Evolutionary conservation across 2,329 filamentous ascomycete species (phyloP), one percentile per base, ranked within the genome.

Genomic region (Neonectria neomacrospora): DNA sequence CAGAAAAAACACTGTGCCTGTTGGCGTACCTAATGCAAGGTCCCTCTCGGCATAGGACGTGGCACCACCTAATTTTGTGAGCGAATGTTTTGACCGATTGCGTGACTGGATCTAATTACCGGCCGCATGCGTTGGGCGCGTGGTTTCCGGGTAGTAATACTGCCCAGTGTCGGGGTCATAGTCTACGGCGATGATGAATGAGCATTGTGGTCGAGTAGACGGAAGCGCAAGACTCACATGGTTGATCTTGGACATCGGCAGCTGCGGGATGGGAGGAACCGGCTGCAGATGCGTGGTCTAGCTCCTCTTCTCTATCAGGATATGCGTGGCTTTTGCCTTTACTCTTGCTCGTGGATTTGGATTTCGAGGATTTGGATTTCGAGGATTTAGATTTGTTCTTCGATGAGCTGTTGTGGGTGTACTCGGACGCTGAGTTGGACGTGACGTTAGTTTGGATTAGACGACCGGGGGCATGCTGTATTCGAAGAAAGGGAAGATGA

Each of bases 281-380:
- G 10, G 41, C 11, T 5, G 34, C 20, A 22, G 22, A 10, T 16
- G 58, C 53, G 5, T 59, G 61, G 39, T 65, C 70, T n/a, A 61
- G 54, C 5, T 65, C 64, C 22, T 71, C 71, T 0, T 62, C 58
- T 2, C 65, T 67, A 2, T 69, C 61, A n/a, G 65, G 63, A 2
- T 65, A 41, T 28, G 63, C 68, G 5, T 61, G 64, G 18, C 30
- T 54, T 42, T 73, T 73, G 5, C 70, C 70, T 48, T 73, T 73
- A 30, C 54, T 56, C 23, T 63, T 65, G 52, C 65, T 58, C 8
- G 66, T 63, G 26, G 64, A 55, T 58, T 66, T 72, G 12, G 69
- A 66, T 22, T 44, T 65, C 2, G 63, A 61, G 5, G 55, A 39
- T 30, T 65, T 71, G 3, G 67, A 66, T 50, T 61, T 68, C 8